Base-by-base conservation (phyloP, 306 rosid species). In the Phaseolus lunatus region DNA sequence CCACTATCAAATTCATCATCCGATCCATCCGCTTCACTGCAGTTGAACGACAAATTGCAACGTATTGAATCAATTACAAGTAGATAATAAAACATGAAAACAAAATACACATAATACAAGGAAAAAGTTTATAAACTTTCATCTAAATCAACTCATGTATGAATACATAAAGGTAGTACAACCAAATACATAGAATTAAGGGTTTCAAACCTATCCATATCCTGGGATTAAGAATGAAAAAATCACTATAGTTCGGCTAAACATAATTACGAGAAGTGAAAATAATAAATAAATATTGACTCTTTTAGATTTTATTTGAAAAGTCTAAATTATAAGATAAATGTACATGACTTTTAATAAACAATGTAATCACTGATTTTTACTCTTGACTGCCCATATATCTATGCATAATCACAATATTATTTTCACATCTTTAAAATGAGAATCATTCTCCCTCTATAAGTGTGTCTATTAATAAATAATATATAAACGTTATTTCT, bases 1-100 rank as follows among this genome's bases (percentile, higher is more conserved):
- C 97, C 92, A 58, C 80, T 84, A 63, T 89, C 96, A 76, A 86
- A 86, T 72, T 91, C 98, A 31, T 94, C 94, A 56, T 94, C 98
- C 16, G 97, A 90, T 81, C 87, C 92, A 70, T 94, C 92, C 29
- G 10, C 81, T 84, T 94, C 98, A 73, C 98, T 94, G 97, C 91
- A 79, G 87, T 70, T 64, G 74, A 61, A 82, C 67, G 61, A 70
- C 41, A 73, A 58, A 62, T 70, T 81, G n/a, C 82, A 88, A 57
- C 39, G 75, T 83, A 87, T 75, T 48, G 76, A 75, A 77, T 56
- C 73, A 81, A 29, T 63, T 62, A 56, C 44, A 63, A 4, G 73
- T 45, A 57, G 8, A 22, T 70, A 58, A 47, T 37, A 75, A 75
- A 52, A 31, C 57, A 78, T 13, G 11, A 67, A 72, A 2, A 47